Conservation (phyloP, 768 basidiomycete genomes). For the Mycena chlorophos region DNA sequence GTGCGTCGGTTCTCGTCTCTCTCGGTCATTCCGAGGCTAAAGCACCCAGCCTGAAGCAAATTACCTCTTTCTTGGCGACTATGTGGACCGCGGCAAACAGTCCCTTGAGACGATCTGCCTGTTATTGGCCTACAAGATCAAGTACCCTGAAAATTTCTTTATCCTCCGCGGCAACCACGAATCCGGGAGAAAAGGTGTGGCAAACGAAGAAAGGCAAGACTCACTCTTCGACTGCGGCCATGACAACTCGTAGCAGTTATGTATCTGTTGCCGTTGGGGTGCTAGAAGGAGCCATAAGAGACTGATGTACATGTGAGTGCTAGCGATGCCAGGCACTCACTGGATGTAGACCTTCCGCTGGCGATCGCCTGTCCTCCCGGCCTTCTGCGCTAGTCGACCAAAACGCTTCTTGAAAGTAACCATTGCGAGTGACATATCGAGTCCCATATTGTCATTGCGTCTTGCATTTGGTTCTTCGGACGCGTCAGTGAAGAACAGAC, state of each 20-base stretch:
- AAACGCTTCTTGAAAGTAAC: slow-evolving; percentile 92
- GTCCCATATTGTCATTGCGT: slow-evolving; percentile 96
- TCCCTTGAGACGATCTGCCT: slow-evolving; percentile 95
- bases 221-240: slow-evolving; percentile 95
- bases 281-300: slow-evolving; percentile 37
- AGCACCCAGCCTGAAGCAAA: slow-evolving; percentile 99
- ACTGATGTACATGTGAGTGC: background rate
- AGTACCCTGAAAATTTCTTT: slow-evolving; percentile 99
- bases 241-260: slow-evolving; percentile 81
- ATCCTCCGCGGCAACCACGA: slow-evolving; percentile 98
- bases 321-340: slow-evolving; percentile 47
- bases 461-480: slow-evolving; percentile 99
- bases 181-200: slow-evolving; percentile 50
- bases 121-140: slow-evolving; percentile 81
- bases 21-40: no score
- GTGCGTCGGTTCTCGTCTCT: no score
- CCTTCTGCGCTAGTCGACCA: slow-evolving; percentile 73
- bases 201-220: slow-evolving; percentile 37
- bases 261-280: slow-evolving; percentile 90
- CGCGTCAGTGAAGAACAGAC: no score
- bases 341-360: slow-evolving; percentile 91
- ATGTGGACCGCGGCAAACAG: slow-evolving; percentile 98
- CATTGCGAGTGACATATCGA: slow-evolving; percentile 96
- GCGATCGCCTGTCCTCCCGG: slow-evolving; percentile 75
- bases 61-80: slow-evolving; percentile 98